phyloP scores from a whole-genome alignment of 192 early-diverging fungal species.

The Helicostylum pulchrum region DNA sequence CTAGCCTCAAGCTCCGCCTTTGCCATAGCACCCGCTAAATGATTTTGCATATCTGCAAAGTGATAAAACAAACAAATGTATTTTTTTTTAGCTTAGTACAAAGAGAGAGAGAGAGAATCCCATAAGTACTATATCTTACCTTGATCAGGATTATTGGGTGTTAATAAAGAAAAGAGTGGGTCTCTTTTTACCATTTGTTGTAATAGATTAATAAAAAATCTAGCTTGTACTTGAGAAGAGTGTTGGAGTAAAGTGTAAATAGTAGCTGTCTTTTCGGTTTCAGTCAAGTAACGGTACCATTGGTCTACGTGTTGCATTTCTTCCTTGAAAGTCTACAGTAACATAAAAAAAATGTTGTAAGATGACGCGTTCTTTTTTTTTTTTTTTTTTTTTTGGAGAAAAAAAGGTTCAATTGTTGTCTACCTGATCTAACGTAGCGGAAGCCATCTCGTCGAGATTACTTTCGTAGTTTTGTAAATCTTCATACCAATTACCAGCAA shows the following conservation, averaged over 20 bases:
- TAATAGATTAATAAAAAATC: constrained; percentile 92
- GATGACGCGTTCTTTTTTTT: not conserved
- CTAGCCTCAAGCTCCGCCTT: constrained; percentile 51
- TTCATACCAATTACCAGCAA: constrained; percentile 88
- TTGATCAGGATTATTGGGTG: constrained; percentile 51
- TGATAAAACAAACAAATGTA: not conserved
- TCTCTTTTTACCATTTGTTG: constrained; percentile 93
- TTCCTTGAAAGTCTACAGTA: constrained; percentile 67
- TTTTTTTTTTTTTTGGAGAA: not conserved
- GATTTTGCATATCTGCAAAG: constrained; percentile 40
- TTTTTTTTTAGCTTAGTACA: not conserved
- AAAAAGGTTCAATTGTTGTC: not conserved
- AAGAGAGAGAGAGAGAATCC: no score
- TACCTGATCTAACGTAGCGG: constrained; percentile 67
- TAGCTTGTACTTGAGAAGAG: constrained; percentile 84
- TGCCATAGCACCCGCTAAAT: constrained; percentile 49
- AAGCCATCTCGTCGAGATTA: constrained; percentile 92
- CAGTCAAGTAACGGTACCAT: constrained; percentile 90
- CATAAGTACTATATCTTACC: constrained; percentile 30
- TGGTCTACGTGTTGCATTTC: constrained; percentile 93
- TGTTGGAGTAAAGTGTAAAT: constrained; percentile 91
- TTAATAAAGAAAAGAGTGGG: constrained; percentile 56
- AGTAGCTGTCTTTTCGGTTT: constrained; percentile 88
- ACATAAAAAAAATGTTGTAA: not conserved
- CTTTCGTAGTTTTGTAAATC: constrained; percentile 89